These are phyloP conservation scores for Paxillus ammoniavirescens DNA, from an alignment of 768 basidiomycete genomes.

Conservation along the genomic window DNA sequence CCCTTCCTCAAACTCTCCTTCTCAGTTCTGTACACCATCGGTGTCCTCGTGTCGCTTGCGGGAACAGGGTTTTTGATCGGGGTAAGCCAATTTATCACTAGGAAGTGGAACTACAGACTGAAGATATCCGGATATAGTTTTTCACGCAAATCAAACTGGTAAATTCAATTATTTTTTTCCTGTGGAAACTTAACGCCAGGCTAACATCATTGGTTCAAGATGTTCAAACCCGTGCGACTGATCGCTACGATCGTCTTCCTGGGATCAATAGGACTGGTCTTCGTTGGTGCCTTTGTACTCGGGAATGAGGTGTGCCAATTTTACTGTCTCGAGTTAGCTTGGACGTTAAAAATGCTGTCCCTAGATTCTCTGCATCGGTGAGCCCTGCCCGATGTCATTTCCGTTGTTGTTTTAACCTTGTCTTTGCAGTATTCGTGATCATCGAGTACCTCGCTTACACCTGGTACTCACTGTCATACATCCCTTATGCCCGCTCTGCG, in stretches of 20 bases:
- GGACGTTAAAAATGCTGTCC: neutral
- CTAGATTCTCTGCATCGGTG: conserved; percentile 70
- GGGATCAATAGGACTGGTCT: conserved; percentile 76
- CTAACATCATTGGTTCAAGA: conserved; percentile 42
- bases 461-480: conserved; percentile 87
- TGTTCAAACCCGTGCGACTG: conserved; percentile 93
- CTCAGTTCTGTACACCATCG: conserved; percentile 77
- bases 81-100: conserved; percentile 45
- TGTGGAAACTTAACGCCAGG: neutral
- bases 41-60: conserved; percentile 76
- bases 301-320: conserved; percentile 52
- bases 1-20: conserved; percentile 5
- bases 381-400: conserved; percentile 1
- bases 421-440: conserved; percentile 75
- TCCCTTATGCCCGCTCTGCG: conserved; percentile 84
- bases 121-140: conserved; percentile 47
- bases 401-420: neutral
- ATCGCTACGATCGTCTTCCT: conserved; percentile 79
- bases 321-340: neutral
- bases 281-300: conserved; percentile 83
- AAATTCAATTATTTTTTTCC: conserved; percentile 17
- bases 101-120: neutral
- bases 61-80: conserved; percentile 93
- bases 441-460: conserved; percentile 89
- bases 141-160: conserved; percentile 79